Conservation (phyloP, 352 stramenopile species). For the Hyaloperonospora brassicae region DNA sequence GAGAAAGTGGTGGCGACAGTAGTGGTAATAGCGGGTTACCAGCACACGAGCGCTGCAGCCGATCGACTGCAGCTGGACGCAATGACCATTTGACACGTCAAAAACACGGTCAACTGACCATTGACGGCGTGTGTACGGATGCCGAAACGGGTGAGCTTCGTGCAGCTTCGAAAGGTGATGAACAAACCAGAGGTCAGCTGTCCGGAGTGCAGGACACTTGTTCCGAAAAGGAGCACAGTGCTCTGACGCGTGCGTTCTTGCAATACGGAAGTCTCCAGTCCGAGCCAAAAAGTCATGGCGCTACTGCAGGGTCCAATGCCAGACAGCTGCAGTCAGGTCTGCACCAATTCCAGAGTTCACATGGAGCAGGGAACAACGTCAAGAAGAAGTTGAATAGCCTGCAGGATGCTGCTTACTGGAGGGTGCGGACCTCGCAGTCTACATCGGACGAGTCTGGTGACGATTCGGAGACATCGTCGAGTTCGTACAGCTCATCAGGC, state of each 20-base stretch:
- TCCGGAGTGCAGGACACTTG: slow-evolving; percentile 11
- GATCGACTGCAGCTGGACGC: too few species aligned
- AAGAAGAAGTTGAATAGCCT: slow-evolving; percentile 21
- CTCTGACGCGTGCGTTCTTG: slow-evolving; percentile 20
- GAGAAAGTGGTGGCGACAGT: slow-evolving; percentile 19
- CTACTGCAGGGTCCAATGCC: too few species aligned
- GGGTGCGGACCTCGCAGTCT: slow-evolving; percentile 3
- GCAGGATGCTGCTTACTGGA: slow-evolving; percentile 4
- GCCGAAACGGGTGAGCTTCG: too few species aligned
- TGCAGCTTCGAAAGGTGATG: slow-evolving; percentile 7
- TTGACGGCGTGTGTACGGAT: too few species aligned
- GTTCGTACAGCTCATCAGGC: slow-evolving; percentile 25
- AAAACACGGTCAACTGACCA: too few species aligned
- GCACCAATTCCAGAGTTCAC: slow-evolving; percentile 27
- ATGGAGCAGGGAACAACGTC: slow-evolving; percentile 21
- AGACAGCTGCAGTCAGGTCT: too few species aligned
- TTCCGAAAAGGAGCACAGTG: slow-evolving; percentile 12
- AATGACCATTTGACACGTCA: too few species aligned
- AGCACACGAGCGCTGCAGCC: background rate
- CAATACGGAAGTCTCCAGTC: slow-evolving; percentile 23
- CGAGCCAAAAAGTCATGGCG: slow-evolving; percentile 8
- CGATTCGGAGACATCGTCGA: slow-evolving; percentile 37
- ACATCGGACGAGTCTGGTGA: slow-evolving; percentile 29
- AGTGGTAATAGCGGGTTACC: slow-evolving; percentile 32
- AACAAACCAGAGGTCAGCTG: slow-evolving; percentile 19